Evolutionary conservation across 2,329 filamentous ascomycete genomes (phyloP), one percentile per base, ranked within the genome.

Genomic region (Coleophoma crateriformis): DNA sequence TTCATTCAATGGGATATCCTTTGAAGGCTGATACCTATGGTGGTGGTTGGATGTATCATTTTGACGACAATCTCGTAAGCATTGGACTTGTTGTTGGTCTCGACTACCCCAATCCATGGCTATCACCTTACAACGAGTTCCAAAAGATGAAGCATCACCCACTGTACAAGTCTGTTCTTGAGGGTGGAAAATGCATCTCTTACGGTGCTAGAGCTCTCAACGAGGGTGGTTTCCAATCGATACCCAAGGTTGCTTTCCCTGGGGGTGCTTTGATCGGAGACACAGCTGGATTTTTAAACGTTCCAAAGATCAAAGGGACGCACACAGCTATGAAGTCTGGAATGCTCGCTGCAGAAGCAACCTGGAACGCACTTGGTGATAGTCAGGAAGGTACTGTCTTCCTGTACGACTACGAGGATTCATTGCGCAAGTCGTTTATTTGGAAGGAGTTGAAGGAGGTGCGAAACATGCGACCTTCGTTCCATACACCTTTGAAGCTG

Each of bases 1-100:
- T 85, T 4, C 94, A 99, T 72, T 88, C 90, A 4, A 82, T 99
- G 84, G 94, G 94, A 17, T 97, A 95, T 64, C 94, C 94, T 17
- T 72, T 99, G 41, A 82, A 90, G 14, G 82, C 78, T 60, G 87
- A 97, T 65, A 94, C 91, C 8, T 99, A 99, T 66, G 94, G 94
- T 58, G 94, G 94, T 57, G 90, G 88, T n/a, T 99, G 90, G 85
- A 91, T 99, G 88, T 99, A 99, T 65, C 94, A 99, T 69, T 99
- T 97, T 68, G 94, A 91, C 35, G 92, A 99, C 61, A 99, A 97
- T 69, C 80, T 97, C 61, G 92, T 99, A 52, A 90, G 85, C 58
- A 77, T 99, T 49, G 94, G 94, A 20, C 76, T 97, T 15, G 94
- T 99, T 11, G 88, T 95, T 35, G 91, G 91, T 20, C 78, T 99